Conservation (phyloP, 1,284 basidiomycete genomes). For the Fomitiporia mediterranea region DNA sequence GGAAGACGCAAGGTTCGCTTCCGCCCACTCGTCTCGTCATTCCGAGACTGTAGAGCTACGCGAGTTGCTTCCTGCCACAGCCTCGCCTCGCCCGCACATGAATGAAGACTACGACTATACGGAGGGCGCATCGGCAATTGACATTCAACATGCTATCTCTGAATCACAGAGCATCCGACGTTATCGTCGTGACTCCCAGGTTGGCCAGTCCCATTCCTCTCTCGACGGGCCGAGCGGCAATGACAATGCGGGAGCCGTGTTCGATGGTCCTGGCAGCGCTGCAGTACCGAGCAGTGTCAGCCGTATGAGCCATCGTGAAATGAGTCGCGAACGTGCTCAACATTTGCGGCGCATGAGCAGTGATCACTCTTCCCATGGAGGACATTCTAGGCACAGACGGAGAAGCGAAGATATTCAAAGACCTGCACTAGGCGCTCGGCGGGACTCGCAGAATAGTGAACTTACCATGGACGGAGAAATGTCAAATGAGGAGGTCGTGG, state of each 20-base stretch:
- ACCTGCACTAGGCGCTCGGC: constrained; percentile 8
- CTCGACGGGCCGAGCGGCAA: constrained; percentile 30
- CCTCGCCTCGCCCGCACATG: constrained; percentile 6
- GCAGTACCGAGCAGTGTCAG: constrained; percentile 73
- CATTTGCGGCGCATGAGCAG: constrained; percentile 39
- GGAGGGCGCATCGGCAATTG: constrained; percentile 72
- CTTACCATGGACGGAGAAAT: constrained; percentile 11
- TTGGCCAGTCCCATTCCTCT: constrained; percentile 51
- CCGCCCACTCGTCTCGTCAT: background rate
- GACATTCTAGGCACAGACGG: constrained; percentile 28
- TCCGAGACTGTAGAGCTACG: background rate
- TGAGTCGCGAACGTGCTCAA: constrained; percentile 29
- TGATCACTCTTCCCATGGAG: constrained; percentile 38
- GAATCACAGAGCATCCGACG: constrained; percentile 32
- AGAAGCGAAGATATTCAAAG: constrained; percentile 25
- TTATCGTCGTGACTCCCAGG: constrained; percentile 61
- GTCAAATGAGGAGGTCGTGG: constrained; percentile 25
- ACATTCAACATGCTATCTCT: constrained; percentile 56
- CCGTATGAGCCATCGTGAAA: constrained; percentile 63
- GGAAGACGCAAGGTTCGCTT: background rate
- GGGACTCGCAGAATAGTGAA: constrained; percentile 1
- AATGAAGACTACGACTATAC: constrained; percentile 59
- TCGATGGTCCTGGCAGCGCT: constrained; percentile 68
- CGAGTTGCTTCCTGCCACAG: background rate
- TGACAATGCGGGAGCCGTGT: constrained; percentile 52